Base-by-base conservation (phyloP, 1,284 basidiomycete genomes). In the Ustilago shanxiensis region DNA sequence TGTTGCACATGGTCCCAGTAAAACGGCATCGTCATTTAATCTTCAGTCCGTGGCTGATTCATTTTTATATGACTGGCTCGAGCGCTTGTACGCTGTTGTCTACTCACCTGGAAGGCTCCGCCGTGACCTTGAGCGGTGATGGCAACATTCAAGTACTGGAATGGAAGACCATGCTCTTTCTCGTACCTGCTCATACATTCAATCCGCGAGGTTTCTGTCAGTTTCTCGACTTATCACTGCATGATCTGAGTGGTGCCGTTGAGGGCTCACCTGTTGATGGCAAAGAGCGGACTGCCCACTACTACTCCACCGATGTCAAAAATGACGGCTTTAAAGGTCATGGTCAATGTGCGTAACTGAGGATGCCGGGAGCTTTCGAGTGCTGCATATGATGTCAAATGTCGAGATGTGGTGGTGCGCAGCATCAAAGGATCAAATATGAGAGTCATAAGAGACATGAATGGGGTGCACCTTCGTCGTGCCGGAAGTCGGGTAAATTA, bases 271-370 rank as follows among this genome's bases (percentile, higher is more conserved):
- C 45, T 63, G 35, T 81, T 69, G 60, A 86, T 83, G 11, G 81
- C 86, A 11, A 75, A 80, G 10, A 86, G 66, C 0, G 86, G 86
- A 7, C 82, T 84, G 0, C 83, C 85, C 7, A 85, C 80, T 47
- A 86, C 84, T 16, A 86, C 86, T 10, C 86, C 86, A 33, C 85
- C 86, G 58, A 86, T 85, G 80, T 86, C 86, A 44, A 86, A 85
- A 53, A 86, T 82, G 60, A 77, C 58, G 1, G 72, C 75, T 47
- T 74, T 75, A 55, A 67, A 66, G 7, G 57, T 67, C 60, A 67
- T 72, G 3, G 8, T 44, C 20, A 7, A 16, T n/a, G n/a, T n/a
- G n/a, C n/a, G n/a, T n/a, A n/a, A n/a, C n/a, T n/a, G n/a, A n/a
- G n/a, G n/a, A n/a, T n/a, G n/a, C n/a, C n/a, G n/a, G n/a, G n/a